Percentiles rank a stretch among this genome's conserved stretches.
phyloP scores from a whole-genome alignment of 208 protist genomes.

The Crithidia acanthocephali region DNA sequence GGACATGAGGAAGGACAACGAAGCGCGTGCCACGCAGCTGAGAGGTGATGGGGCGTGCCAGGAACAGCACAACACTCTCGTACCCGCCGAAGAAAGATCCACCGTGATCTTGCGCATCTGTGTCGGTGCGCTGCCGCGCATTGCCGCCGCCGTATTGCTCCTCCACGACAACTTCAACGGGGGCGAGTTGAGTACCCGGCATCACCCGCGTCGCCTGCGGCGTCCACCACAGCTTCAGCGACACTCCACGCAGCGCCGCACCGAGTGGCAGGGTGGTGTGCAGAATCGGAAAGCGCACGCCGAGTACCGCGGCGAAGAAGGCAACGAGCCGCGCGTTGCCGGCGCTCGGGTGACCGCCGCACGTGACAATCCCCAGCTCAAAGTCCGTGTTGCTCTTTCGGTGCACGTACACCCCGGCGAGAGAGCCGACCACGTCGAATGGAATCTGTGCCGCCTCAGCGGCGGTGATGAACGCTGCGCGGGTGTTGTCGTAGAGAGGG shows the following conservation, averaged over 20 bases:
- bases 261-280: conserved; percentile 51
- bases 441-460: background rate
- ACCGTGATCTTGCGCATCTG: background rate
- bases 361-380: conserved; percentile 56
- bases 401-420: conserved; percentile 51
- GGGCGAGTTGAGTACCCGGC: conserved; percentile 45
- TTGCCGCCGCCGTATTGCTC: conserved; percentile 17
- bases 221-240: conserved; percentile 65
- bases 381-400: conserved; percentile 25
- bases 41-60: conserved; percentile 49
- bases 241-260: conserved; percentile 40
- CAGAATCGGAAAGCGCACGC: conserved; percentile 9
- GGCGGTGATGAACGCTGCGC: background rate
- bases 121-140: background rate
- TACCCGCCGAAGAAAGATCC: conserved; percentile 53
- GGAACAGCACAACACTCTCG: conserved; percentile 39
- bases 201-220: conserved; percentile 50
- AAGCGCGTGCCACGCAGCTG: conserved; percentile 37
- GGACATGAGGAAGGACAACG: conserved; percentile 25
- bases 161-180: conserved; percentile 53
- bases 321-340: conserved; percentile 22
- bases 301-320: conserved; percentile 22
- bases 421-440: too few species aligned
- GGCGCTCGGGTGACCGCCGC: conserved; percentile 15
- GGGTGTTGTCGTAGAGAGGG: background rate